Percentiles rank a stretch among this genome's conserved stretches.
Conservation (phyloP, 1,139 yeast species). For the Geotrichum reessii region DNA sequence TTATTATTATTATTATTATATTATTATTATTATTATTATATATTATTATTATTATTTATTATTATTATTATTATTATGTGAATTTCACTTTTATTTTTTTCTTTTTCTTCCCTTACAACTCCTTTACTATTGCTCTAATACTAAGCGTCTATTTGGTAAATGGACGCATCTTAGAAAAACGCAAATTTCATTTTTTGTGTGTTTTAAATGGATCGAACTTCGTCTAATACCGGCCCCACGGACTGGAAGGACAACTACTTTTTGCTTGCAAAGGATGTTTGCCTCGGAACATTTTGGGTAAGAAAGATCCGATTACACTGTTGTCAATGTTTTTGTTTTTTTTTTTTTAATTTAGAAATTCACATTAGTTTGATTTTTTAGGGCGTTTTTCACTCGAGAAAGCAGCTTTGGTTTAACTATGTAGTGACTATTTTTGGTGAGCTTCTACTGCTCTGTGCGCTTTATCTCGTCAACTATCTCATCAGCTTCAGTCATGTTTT, state of each 20-base stretch:
- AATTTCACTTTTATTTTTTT: too few species aligned
- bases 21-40: too few species aligned
- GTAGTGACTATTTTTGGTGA: slow-evolving; percentile 12
- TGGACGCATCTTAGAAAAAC: background rate
- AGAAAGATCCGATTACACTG: background rate
- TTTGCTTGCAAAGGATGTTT: background rate
- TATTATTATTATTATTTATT: too few species aligned
- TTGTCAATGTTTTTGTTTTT: too few species aligned
- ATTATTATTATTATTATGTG: too few species aligned
- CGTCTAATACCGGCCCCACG: background rate
- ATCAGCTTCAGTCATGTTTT: slow-evolving; percentile 48
- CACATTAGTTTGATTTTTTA: background rate
- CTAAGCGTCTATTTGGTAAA: background rate
- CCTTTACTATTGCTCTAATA: background rate
- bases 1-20: too few species aligned
- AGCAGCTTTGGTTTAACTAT: slow-evolving; percentile 11
- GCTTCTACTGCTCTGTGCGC: slow-evolving; percentile 36
- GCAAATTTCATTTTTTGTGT: background rate
- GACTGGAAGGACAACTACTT: background rate
- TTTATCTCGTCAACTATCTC: slow-evolving; percentile 61
- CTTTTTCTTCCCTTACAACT: background rate
- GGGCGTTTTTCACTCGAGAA: slow-evolving; percentile 14
- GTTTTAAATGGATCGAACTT: background rate
- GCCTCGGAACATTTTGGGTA: slow-evolving; percentile 5
- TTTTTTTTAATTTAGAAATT: background rate